Base-by-base conservation (phyloP, 352 stramenopile species). In the Phytophthora melonis region DNA sequence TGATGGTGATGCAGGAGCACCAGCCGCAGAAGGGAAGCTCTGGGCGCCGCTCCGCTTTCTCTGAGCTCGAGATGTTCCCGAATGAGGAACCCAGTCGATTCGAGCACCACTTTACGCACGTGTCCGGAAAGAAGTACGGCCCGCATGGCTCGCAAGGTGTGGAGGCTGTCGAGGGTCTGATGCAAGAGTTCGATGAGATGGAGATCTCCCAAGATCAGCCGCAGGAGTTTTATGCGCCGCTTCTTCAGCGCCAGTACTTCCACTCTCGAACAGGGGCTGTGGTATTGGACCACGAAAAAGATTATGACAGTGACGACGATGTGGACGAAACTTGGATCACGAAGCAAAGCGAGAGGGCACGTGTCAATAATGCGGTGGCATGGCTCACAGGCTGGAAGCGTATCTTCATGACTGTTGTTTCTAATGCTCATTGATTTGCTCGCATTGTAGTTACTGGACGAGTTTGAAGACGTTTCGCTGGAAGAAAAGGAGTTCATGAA, bases 401-500 rank as follows among this genome's bases (percentile, higher is more conserved):
- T 25, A 25, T 43, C 11, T 43, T 43, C 36, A 18, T 43, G 16
- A 43, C 16, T 3, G 16, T 43, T 11, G 13, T 43, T 13, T 14
- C 58, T 73, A 19, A 73, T 21, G 23, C 14, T 45, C 53, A 14
- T 18, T 55, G 25, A 1, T 7, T 39, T 70, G 39, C 36, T 19
- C 45, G 60, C 60, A 1, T 56, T 71, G 9, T 55, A 92, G 85
- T 83, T 97, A 66, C 62, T 97, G 25, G 88, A 97, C 60, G 90
- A 97, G 63, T 97, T 96, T 58, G 89, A 97, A 66, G 90, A 97
- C 52, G 90, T 97, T 1, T 84, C 90, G 30, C 67, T 95, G 32
- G 89, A 96, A 68, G 89, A 96, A 59, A 96, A 96, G 58, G 88
- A 94, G 58, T 94, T 97, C 62, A 97, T 97, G 90, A 97, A 97